A percentile compares a stretch with the other conserved stretches of the same genome.
Evolutionary conservation across 345 rosid genomes (phyloP).

Genomic region (Brassica rapa): DNA sequence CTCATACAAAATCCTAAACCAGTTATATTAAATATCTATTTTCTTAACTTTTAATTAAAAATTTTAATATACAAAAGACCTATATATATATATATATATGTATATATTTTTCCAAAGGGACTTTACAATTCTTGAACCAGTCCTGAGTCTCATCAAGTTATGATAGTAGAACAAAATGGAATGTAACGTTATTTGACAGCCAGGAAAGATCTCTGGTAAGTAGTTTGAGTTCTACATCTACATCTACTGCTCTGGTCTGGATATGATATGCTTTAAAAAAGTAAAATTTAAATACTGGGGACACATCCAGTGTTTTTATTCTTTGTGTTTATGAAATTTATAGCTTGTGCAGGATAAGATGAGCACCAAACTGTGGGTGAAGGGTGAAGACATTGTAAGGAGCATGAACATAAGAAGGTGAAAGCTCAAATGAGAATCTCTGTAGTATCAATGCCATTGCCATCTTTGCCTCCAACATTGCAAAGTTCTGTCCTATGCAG

Average conservation of each 20-base stretch:
- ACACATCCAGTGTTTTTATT: not conserved
- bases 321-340: not conserved
- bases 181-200: not conserved
- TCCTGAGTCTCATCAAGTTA: not conserved
- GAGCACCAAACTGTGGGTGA: conserved; percentile 51
- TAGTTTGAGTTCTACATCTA: not conserved
- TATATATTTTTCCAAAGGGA: too few relatives aligned
- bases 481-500: conserved; percentile 61
- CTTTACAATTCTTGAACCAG: too few relatives aligned
- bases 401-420: conserved; percentile 52
- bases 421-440: conserved; percentile 49
- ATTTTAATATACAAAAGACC: too few relatives aligned
- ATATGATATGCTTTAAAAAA: not conserved
- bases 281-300: not conserved
- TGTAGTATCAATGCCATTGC: conserved; percentile 52
- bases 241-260: not conserved
- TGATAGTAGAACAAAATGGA: not conserved
- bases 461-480: conserved; percentile 53
- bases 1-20: too few relatives aligned
- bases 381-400: conserved; percentile 41
- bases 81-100: too few relatives aligned
- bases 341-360: conserved; percentile 18
- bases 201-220: not conserved
- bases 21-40: too few relatives aligned
- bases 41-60: too few relatives aligned